Conservation (phyloP, 257 asterid genomes). For the Scutellaria baicalensis region DNA sequence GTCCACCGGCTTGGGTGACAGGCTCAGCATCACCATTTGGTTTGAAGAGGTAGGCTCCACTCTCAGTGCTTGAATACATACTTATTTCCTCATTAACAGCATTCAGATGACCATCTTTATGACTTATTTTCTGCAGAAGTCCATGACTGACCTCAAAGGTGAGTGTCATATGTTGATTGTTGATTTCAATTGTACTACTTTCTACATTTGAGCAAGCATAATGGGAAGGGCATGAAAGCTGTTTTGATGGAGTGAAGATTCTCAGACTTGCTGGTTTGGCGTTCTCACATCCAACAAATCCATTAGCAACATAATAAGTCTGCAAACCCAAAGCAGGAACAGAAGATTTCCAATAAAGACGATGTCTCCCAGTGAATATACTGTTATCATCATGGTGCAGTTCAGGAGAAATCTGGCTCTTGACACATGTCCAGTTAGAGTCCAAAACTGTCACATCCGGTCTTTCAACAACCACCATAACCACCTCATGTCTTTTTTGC, state of each 20-base stretch:
- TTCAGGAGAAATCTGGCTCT: constrained; percentile 95
- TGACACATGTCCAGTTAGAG: constrained; percentile 96
- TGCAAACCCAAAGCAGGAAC: constrained; percentile 91
- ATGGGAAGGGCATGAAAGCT: constrained; percentile 62
- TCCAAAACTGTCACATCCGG: constrained; percentile 91
- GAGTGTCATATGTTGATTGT: constrained; percentile 56
- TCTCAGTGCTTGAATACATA: constrained; percentile 74
- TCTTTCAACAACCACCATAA: constrained; percentile 79
- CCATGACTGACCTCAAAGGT: constrained; percentile 53
- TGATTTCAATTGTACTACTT: constrained; percentile 52
- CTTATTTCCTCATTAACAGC: constrained; percentile 65
- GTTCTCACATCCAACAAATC: constrained; percentile 96
- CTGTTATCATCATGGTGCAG: constrained; percentile 38
- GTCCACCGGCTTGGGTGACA: constrained; percentile 48
- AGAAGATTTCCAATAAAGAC: constrained; percentile 88
- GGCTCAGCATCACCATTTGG: constrained; percentile 88
- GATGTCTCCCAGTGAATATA: constrained; percentile 73
- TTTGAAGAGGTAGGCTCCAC: constrained; percentile 92
- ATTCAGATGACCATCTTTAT: constrained; percentile 42
- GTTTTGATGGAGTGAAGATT: constrained; percentile 32
- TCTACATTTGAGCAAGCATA: constrained; percentile 66
- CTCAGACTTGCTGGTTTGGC: constrained; percentile 75
- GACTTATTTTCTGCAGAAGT: constrained; percentile 56
- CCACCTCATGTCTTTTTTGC: constrained; percentile 80
- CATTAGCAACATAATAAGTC: constrained; percentile 90